Evolutionary conservation across 2,329 filamentous ascomycete genomes (phyloP), one percentile per base, ranked within the genome.

Genomic region (Cordyceps cateniannulata): DNA sequence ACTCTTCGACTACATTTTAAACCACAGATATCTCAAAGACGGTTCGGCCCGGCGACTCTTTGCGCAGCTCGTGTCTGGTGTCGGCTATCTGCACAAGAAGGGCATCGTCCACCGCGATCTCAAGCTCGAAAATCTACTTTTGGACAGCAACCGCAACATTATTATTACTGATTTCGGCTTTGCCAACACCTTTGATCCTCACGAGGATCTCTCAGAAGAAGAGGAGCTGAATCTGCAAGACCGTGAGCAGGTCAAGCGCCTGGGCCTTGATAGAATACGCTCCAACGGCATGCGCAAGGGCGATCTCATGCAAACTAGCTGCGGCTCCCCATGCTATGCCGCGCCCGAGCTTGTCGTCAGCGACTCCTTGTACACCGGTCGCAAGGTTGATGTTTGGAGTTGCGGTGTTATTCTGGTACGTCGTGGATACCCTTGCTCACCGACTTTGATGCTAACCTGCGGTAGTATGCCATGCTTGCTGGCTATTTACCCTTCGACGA

Each of bases 151-250:
- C 72, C 89, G 92, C 65, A 99, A 99, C 78, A 98, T 99, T 70
- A 99, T 99, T 76, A 99, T 99, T 71, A 99, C 95, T 18, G 95
- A 99, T 76, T 99, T 99, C 75, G 95, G 95, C 20, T 99, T 99
- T 72, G 95, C 95, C 67, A 99, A 99, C 75, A 98, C 93, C 0
- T 99, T 99, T 71, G 90, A 97, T 70, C 85, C 95, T 0, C 77
- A 80, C 40, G 95, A 99, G 70, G 92, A 97, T 72, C 81, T 99
- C 44, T 85, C 85, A 5, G 91, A 96, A 63, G 93, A 97, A 62
- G 89, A 97, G 66, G 95, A 98, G 74, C 85, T 91, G 69, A 90
- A 92, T 65, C 78, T 99, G 24, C 84, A 85, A 27, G 93, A 96
- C 70, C 89, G 91, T 66, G 93, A 97, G 20, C 95, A 88, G 70